phyloP scores from a whole-genome alignment of 192 early-diverging fungal genomes.

The Podochytrium sp. region DNA sequence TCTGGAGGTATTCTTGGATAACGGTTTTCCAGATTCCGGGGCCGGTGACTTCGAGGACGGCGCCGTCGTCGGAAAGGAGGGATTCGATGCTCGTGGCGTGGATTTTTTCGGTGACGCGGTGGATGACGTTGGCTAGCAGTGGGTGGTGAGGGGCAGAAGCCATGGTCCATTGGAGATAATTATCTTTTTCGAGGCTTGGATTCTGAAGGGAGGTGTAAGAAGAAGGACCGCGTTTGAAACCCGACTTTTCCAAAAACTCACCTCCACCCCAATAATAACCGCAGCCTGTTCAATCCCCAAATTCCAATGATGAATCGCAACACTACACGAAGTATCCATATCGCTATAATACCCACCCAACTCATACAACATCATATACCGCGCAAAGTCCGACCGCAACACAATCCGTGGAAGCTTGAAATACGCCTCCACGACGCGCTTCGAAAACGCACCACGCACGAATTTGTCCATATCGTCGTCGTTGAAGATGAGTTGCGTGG shows the following conservation, averaged over 20 bases:
- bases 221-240: neutral
- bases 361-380: conserved; percentile 37
- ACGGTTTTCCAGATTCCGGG: conserved; percentile 21
- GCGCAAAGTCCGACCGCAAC: conserved; percentile 25
- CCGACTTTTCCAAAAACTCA: neutral
- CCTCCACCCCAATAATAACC: conserved; percentile 35
- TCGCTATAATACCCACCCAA: conserved; percentile 42
- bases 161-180: conserved; percentile 36
- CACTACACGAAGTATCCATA: conserved; percentile 33
- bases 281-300: neutral
- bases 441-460: conserved; percentile 27
- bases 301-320: conserved; percentile 37
- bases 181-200: conserved; percentile 1
- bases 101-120: conserved; percentile 20
- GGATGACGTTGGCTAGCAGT: conserved; percentile 18
- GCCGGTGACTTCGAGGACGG: conserved; percentile 17
- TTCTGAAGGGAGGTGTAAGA: too few relatives aligned
- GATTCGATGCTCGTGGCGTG: conserved; percentile 1
- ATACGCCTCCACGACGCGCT: conserved; percentile 27
- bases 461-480: conserved; percentile 29
- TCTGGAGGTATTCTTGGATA: conserved; percentile 19
- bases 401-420: conserved; percentile 24
- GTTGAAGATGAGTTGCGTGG: conserved; percentile 19
- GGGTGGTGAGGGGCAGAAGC: conserved; percentile 37
- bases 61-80: neutral